Evolutionary conservation across 208 protist genomes (phyloP).

Genomic region (Acanthamoeba royreba): DNA sequence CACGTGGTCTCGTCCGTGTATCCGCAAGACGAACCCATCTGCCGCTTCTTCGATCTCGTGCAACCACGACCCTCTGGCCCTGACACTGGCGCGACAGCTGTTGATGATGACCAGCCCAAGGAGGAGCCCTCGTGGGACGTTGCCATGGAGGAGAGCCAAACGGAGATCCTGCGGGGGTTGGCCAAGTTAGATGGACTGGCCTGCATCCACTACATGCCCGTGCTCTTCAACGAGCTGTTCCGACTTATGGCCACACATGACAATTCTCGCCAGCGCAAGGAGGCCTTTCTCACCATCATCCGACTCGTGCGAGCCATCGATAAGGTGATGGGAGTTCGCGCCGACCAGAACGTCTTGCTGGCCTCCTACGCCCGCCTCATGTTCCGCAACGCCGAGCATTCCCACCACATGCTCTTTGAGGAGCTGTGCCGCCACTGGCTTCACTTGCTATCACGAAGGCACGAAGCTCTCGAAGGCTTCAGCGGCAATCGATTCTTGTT

Average conservation of each 20-base stretch:
- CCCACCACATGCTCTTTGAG: background rate
- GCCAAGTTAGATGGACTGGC: background rate
- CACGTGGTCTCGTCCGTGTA: conserved; percentile 22
- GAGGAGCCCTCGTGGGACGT: background rate
- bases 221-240: conserved; percentile 20
- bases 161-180: background rate
- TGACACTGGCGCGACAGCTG: too few species aligned
- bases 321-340: background rate
- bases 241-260: background rate
- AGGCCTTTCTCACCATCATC: background rate
- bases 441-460: background rate
- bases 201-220: background rate
- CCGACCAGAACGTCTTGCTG: background rate
- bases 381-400: background rate
- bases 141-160: background rate
- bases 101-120: background rate
- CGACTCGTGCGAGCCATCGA: background rate
- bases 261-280: background rate
- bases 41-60: conserved; percentile 43
- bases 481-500: background rate
- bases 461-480: background rate
- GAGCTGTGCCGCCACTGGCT: background rate
- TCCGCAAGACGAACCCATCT: conserved; percentile 40
- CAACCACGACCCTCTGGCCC: background rate
- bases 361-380: background rate